Evolutionary conservation across 2,329 filamentous ascomycete species (phyloP), one percentile per base, ranked within the genome.

Genomic region (Graphiopsis chlorocephala): DNA sequence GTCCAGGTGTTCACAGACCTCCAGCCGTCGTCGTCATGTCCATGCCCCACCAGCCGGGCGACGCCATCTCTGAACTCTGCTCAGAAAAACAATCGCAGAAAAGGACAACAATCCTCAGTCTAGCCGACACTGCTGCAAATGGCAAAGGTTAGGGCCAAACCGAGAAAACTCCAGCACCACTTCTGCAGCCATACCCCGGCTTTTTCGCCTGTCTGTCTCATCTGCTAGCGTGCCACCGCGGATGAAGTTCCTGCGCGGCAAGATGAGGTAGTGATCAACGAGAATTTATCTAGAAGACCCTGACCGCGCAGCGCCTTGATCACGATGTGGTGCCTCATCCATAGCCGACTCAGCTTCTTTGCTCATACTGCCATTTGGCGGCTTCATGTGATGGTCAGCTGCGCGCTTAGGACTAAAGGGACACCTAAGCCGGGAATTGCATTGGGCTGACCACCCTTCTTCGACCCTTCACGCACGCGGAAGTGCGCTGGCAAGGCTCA

Each of bases 231-330:
- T 35, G 38, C 38, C 59, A 38, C 45, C 47, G n/a, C 48, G 60
- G 33, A 33, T 29, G 60, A 62, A 62, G 59, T 53, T 61, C 59
- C 59, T 61, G 59, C 47, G 59, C 47, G 52, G 33, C 47, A 58
- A 38, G 31, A 62, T 62, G 60, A 62, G 60, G 60, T 55, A 62
- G 60, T 55, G 60, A 62, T 62, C 60, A 62, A 55, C 60, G 26
- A 61, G 59, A 61, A 52, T 61, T 56, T 61, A 29, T 50, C 33
- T 33, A n/a, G 6, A 26, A 20, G 47, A 52, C 60, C 60, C 47
- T 62, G 42, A 61, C 38, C 17, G 28, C n/a, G 28, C 23, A 14
- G 48, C 52, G 47, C 47, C 48, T 55, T 48, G 60, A 62, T 62
- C 60, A 47, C 48, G 48, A 17, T 62, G 48, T 38, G 60, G 48